Base-by-base conservation (phyloP, 306 rosid species). In the Inga laurina region DNA sequence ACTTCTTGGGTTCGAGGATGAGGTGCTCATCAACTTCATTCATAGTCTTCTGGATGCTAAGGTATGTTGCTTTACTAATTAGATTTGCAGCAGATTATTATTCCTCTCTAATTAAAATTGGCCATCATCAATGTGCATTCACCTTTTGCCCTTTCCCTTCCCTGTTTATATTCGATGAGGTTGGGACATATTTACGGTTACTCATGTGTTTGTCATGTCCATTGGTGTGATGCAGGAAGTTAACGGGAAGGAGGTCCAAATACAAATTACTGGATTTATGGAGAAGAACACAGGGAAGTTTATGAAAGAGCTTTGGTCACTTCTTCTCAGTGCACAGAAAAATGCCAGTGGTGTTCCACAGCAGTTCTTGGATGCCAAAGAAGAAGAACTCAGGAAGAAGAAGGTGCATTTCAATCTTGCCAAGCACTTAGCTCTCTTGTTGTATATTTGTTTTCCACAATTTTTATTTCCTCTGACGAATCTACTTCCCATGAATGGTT, bases 301-400 rank as follows among this genome's bases (percentile, higher is more conserved):
- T 88, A 96, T 96, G 99, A 96, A 90, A 76, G 99, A 96, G 87
- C 98, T 96, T 32, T 96, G 99, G 97, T 73, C 88, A 0, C 98
- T 90, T 70, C 97, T 96, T 80, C 92, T 96, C 76, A 97, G 97
- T 87, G 98, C 99, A 0, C 98, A 97, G 86, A 91, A 87, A 78
- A 97, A 91, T 87, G 90, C 95, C 72, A 94, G 97, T 45, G 97
- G 99, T 73, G 98, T 97, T 80, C 99, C 99, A 77, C 99, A 97
- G 88, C 99, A 91, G 85, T 94, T 97, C 76, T 86, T 97, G 86
- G 99, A 97, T 90, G 98, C 93, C 45, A 96, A 97, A 83, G 97
- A 91, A 86, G 99, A 94, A 84, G 98, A 96, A 83, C 86, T 91
- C 30, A 84, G 83, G 83, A 94, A 88, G 84, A 94, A 90, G 86